Percentiles rank a stretch among this genome's conserved stretches.
Conservation (phyloP, 768 basidiomycete species). For the Rhizopogon rudus region DNA sequence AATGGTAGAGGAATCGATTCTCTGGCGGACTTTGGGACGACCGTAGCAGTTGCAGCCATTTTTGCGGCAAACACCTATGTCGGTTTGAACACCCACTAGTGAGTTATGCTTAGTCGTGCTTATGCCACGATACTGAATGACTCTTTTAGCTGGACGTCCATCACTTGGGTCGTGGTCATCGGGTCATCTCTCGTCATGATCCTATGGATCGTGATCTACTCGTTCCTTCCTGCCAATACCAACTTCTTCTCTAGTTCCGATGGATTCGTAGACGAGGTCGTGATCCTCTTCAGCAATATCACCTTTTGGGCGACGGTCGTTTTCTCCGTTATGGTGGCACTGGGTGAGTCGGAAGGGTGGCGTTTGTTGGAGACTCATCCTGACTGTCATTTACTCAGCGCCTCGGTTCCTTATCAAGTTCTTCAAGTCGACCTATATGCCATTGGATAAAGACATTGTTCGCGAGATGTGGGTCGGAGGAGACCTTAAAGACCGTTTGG, state of each 20-base stretch:
- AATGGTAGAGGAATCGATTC: conserved; percentile 66
- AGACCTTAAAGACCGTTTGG: conserved; percentile 77
- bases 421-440: conserved; percentile 62
- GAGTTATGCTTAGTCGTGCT: conserved; percentile 32
- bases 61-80: conserved; percentile 87
- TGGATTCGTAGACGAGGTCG: conserved; percentile 70
- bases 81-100: conserved; percentile 88
- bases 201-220: conserved; percentile 87
- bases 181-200: conserved; percentile 81
- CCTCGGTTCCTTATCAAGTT: conserved; percentile 83
- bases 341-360: conserved; percentile 44
- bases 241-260: conserved; percentile 70
- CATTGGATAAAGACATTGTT: conserved; percentile 85
- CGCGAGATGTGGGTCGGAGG: conserved; percentile 89
- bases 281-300: conserved; percentile 69
- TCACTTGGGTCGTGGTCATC: conserved; percentile 78
- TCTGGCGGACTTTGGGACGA: conserved; percentile 87
- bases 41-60: conserved; percentile 83
- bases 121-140: conserved; percentile 2
- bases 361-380: conserved; percentile 11
- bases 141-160: conserved; percentile 65
- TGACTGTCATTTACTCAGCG: conserved; percentile 35
- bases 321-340: conserved; percentile 61
- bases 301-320: conserved; percentile 82
- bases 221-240: conserved; percentile 65